Evolutionary conservation across 2,329 filamentous ascomycete genomes (phyloP), one percentile per base, ranked within the genome.

Genomic region (Dactylellina cionopaga): DNA sequence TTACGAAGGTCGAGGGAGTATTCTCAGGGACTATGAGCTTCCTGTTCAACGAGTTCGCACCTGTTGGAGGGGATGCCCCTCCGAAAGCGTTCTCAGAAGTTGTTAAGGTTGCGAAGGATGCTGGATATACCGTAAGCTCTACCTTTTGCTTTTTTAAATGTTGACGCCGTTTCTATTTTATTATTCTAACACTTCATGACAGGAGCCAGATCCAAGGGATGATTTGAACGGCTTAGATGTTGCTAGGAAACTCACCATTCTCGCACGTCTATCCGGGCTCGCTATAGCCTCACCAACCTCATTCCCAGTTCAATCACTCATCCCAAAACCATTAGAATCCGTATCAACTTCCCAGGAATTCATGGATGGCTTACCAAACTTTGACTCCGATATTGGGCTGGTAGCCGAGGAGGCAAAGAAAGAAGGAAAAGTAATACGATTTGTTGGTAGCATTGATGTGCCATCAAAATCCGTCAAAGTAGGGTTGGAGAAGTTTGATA

Each of bases 21-120:
- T 98, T 99, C 83, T 96, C 92, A 74, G 95, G 95, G 75, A 99
- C 95, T 62, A 94, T 99, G 88, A 96, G 91, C 37, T 99, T 97
- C 85, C 85, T 99, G 39, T 98, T 99, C 88, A 98, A 98, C 85
- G 93, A 88, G 19, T 99, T 98, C 80, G 92, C 93, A 51, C 95
- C 95, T 0, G 88, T 89, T 1, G 86, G 88, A 52, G 90, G 90
- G 3, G 75, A 63, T 46, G 74, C 66, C 5, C 83, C 85, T 19
- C 91, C 90, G 31, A 92, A 91, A 56, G 88, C 89, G 78, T 99
- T 96, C 90, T 95, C 92, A 43, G 90, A 90, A 51, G 93, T 96
- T 79, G 95, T 99, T 31, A 89, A 87, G 79, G 92, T 94, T 81
- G 95, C 95, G 63, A 96, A 97, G 84, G 88, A 92, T 71, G 85